phyloP scores from a whole-genome alignment of 2,329 filamentous ascomycete species.

The Apiospora saccharicola region DNA sequence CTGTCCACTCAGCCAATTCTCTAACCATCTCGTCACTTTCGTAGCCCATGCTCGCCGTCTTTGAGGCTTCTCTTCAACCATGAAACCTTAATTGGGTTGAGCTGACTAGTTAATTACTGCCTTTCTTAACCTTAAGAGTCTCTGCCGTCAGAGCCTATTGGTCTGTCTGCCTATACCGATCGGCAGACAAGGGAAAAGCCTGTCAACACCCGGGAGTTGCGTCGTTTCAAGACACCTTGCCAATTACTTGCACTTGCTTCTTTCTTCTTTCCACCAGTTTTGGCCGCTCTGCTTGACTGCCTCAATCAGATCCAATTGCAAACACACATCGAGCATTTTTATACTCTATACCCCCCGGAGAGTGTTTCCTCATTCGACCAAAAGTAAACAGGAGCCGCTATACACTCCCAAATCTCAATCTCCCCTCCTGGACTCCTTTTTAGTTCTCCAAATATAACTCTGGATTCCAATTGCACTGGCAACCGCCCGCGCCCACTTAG shows the following conservation, averaged over 20 bases:
- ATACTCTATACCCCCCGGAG: not conserved
- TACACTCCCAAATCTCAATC: not conserved
- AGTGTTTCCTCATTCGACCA: not conserved
- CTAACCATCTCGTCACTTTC: constrained; percentile 16
- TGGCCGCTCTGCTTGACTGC: not conserved
- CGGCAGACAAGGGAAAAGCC: constrained; percentile 9
- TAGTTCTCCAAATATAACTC: constrained; percentile 4
- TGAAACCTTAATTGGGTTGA: constrained; percentile 17
- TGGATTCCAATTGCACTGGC: constrained; percentile 5
- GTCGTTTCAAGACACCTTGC: constrained; percentile 19
- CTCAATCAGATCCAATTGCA: constrained; percentile 15
- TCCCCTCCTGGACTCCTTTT: not conserved
- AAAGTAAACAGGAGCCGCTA: constrained; percentile 14
- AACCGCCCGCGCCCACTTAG: constrained; percentile 11
- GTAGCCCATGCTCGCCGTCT: constrained; percentile 12
- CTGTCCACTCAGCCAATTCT: constrained; percentile 12
- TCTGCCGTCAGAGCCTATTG: constrained; percentile 4
- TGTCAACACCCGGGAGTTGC: not conserved
- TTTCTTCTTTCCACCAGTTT: not conserved
- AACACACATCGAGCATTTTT: not conserved
- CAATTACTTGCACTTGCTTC: constrained; percentile 17
- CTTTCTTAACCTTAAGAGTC: constrained; percentile 7
- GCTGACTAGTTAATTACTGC: constrained; percentile 15
- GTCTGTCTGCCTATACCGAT: not conserved
- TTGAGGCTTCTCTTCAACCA: constrained; percentile 14